Conservation (phyloP, 768 basidiomycete genomes). For the Paxillus rubicundulus region DNA sequence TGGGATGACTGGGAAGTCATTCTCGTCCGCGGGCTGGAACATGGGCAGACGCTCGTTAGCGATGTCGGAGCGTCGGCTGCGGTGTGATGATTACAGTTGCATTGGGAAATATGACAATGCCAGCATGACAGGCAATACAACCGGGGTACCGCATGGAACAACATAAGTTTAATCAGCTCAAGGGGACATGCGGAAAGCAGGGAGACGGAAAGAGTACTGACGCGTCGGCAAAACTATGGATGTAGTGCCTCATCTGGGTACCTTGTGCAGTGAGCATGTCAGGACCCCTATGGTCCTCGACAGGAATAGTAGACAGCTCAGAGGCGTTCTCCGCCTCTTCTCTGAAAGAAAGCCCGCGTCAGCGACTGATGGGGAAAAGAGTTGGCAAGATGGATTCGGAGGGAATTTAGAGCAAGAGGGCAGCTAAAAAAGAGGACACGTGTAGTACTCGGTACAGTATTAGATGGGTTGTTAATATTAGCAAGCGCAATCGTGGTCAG, state of each 20-base stretch:
- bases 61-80: conserved; percentile 68
- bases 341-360: conserved; percentile 33
- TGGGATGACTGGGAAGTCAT: conserved; percentile 47
- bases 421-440: neutral
- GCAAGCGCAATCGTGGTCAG: too few relatives aligned
- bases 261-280: conserved; percentile 66
- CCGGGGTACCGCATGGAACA: neutral
- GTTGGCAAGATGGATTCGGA: neutral
- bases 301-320: conserved; percentile 47
- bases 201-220: conserved; percentile 36
- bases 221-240: conserved; percentile 77
- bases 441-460: neutral
- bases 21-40: conserved; percentile 38
- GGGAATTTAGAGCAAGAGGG: neutral
- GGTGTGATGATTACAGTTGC: neutral
- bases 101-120: neutral
- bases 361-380: neutral
- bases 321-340: conserved; percentile 79
- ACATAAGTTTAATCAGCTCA: neutral
- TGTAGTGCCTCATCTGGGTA: conserved; percentile 54
- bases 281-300: conserved; percentile 39
- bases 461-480: neutral
- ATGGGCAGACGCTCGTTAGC: conserved; percentile 73
- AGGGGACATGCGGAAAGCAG: neutral
- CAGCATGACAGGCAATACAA: too few relatives aligned